These are phyloP conservation scores for Leishmania braziliensis DNA, from an alignment of 208 protist species.

Conservation along the genomic window DNA sequence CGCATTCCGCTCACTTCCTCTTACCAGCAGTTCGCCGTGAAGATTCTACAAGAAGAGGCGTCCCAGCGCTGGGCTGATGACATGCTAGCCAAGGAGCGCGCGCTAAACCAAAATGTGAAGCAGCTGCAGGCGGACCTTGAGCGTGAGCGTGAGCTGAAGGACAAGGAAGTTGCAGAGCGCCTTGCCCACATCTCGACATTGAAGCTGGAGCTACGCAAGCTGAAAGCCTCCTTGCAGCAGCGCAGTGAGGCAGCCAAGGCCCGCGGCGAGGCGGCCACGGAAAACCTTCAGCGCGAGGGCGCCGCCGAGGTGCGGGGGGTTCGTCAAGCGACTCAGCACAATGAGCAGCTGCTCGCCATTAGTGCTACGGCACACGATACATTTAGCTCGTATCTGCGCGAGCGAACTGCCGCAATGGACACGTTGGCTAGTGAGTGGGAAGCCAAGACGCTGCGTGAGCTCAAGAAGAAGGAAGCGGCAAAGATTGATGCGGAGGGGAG, in stretches of 20 bases:
- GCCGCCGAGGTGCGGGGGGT: constrained; percentile 57
- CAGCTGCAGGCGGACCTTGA: constrained; percentile 88
- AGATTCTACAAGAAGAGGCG: constrained; percentile 84
- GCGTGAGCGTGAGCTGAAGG: constrained; percentile 69
- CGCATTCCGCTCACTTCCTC: constrained; percentile 75
- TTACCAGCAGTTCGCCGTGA: constrained; percentile 77
- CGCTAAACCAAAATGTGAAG: constrained; percentile 93
- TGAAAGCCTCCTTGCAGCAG: constrained; percentile 69
- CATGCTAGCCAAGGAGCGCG: constrained; percentile 84
- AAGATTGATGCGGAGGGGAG: constrained; percentile 87
- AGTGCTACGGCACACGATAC: constrained; percentile 59
- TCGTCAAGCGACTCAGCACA: constrained; percentile 27
- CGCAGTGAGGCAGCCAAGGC: constrained; percentile 70
- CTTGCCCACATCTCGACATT: constrained; percentile 60
- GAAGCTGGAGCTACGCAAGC: constrained; percentile 64
- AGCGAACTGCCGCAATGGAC: constrained; percentile 75
- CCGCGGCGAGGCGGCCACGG: constrained; percentile 60
- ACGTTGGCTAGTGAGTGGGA: constrained; percentile 76
- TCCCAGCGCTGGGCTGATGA: constrained; percentile 90
- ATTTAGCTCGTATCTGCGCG: constrained; percentile 70
- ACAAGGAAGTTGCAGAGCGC: constrained; percentile 82
- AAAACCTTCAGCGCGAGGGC: constrained; percentile 67
- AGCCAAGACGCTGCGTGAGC: constrained; percentile 72
- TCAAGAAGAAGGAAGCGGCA: constrained; percentile 71
- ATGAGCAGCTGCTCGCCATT: constrained; percentile 43